Conservation (phyloP, 352 stramenopile species). For the Pelagophyceae sp. region DNA sequence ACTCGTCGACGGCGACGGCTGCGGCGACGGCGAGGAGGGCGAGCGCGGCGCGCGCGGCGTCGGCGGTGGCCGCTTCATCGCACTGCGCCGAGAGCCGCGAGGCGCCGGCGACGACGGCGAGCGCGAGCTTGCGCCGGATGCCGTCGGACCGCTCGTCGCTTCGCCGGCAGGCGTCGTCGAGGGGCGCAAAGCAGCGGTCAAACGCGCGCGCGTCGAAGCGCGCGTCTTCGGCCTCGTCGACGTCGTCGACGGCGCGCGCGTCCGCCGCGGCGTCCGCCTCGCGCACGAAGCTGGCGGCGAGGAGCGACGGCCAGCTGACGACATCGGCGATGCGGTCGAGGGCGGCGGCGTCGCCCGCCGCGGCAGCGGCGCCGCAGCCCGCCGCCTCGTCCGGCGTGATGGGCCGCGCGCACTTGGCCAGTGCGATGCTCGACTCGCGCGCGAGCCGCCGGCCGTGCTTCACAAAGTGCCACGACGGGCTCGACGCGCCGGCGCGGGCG, state of each 20-base stretch:
- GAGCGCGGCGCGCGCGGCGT: neutral
- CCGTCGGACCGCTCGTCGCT: neutral
- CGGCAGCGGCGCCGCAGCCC: neutral
- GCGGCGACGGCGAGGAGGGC: neutral
- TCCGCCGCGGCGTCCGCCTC: neutral
- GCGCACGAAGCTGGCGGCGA: conserved; percentile 17
- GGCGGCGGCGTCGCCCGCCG: neutral
- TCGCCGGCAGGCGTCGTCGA: conserved; percentile 12
- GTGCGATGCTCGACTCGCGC: neutral
- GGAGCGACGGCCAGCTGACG: conserved; percentile 22
- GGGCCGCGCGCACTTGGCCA: neutral
- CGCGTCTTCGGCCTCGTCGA: neutral
- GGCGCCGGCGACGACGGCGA: neutral
- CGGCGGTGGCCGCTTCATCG: neutral
- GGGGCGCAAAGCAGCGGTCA: conserved; percentile 11
- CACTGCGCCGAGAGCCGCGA: neutral
- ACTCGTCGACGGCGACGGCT: neutral
- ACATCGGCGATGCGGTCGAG: conserved; percentile 13
- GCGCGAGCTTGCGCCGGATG: conserved; percentile 19
- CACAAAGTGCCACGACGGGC: neutral
- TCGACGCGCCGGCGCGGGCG: neutral
- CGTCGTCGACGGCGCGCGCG: neutral
- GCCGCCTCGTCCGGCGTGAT: neutral
- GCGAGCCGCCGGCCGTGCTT: neutral
- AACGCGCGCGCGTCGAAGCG: conserved; percentile 16